Evolutionary conservation across 306 rosid genomes (phyloP), one percentile per base, ranked within the genome.

Genomic region (Medicago lupulina): DNA sequence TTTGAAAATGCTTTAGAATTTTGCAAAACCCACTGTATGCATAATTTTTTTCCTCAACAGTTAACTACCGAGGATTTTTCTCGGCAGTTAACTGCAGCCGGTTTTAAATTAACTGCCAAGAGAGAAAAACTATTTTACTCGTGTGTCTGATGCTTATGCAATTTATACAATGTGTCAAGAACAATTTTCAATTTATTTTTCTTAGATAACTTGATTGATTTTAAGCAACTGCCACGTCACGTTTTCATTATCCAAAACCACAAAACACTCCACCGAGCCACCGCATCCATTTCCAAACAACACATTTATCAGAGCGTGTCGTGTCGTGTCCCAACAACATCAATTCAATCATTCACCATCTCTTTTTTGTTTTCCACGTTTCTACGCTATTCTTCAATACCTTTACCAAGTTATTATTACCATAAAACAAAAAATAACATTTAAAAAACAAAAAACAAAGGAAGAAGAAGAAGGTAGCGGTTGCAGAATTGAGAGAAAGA

Each of bases 221-320:
- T 28, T 28, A 28, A 28, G 54, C 57, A 64, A 53, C 0, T 17
- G 31, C 46, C 70, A 77, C 16, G 15, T 68, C 25, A 13, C 9
- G 36, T 39, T 49, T 47, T 14, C 71, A 61, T 50, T 50, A 50
- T 50, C 57, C 57, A 61, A 47, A 59, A 3, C 25, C 57, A 34
- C 57, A 46, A 25, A 54, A 11, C 43, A 73, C 75, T 9, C 25
- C 62, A 61, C 46, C 79, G 58, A 39, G 70, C 64, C 79, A 44
- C 75, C 79, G 75, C 83, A 57, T 74, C 79, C 39, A 34, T 3
- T 38, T 25, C n/a, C 41, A 67, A 67, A 3, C 8, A 59, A 11
- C 9, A 12, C 74, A 18, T n/a, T n/a, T 53, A 34, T 34, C 38
- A 34, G 38, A 43, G 5, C 13, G 49, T 43, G 5, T 53, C 43